Base-by-base conservation (phyloP, 2,329 filamentous ascomycete species). In the Neonectria coccinea region DNA sequence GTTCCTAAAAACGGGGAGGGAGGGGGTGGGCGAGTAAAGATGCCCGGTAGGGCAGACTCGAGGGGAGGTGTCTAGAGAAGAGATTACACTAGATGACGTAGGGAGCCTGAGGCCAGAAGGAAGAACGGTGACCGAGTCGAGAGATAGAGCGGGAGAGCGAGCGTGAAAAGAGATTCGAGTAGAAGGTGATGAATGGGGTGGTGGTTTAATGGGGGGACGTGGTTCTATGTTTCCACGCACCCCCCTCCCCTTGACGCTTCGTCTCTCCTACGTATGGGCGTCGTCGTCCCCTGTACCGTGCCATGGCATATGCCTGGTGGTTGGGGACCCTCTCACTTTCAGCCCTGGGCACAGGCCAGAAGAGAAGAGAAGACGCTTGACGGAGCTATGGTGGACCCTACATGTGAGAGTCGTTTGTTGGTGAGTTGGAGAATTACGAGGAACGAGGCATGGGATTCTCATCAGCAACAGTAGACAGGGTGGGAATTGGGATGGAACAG, bases 31-130 rank as follows among this genome's bases (percentile, higher is more conserved):
- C 39, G 16, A 47, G 42, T 20, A 18, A 16, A 44, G 54, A 42
- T 25, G 45, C 57, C 66, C 51, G 66, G 66, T 69, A 74, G 72
- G 72, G 70, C 71, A 69, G 65, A 67, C 27, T 57, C 22, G 41
- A 48, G 14, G 39, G 39, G n/a, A 31, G n/a, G 31, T 29, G 11
- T 27, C 27, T 39, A 31, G 18, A 63, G 57, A 51, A 52, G 31
- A 59, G 57, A 51, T 56, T 33, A 55, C 39, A 47, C 51, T 47
- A 56, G 33, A 53, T 64, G 57, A 62, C 33, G 64, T 25, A 36
- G 36, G 25, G 33, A 36, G 36, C 12, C 22, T 18, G 54, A 58
- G 51, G 51, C 45, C 45, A 20, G 39, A 25, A 20, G 33, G 36
- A 29, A 25, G 12, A 36, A 36, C 20, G 20, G 33, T 31, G 33